These are phyloP conservation scores for Pythium scleroteichum DNA, from an alignment of 352 stramenopile genomes.

Conservation along the genomic window DNA sequence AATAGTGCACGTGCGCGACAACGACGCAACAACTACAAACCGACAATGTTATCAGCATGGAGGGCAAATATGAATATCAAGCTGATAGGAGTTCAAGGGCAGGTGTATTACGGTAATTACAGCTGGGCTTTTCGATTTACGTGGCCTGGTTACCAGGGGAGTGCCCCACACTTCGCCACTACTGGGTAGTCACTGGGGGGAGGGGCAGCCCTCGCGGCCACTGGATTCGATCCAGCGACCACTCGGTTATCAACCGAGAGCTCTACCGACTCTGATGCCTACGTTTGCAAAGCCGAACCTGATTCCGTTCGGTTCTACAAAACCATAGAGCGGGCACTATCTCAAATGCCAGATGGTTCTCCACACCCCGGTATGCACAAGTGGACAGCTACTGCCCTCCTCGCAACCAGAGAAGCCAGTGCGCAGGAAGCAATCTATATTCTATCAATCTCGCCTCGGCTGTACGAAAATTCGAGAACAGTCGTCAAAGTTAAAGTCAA, in stretches of 20 bases:
- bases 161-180: no score
- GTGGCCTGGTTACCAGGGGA: no score
- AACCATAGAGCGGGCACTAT: constrained; percentile 1
- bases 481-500: constrained; percentile 1
- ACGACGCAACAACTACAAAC: constrained; percentile 16
- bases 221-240: no score
- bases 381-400: background rate
- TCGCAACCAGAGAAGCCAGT: constrained; percentile 9
- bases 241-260: no score
- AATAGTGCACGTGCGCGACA: constrained; percentile 6
- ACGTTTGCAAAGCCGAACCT: constrained; percentile 32
- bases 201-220: no score
- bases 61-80: constrained; percentile 35
- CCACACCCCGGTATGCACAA: background rate
- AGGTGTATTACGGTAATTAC: no score
- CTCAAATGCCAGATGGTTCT: background rate
- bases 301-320: constrained; percentile 24
- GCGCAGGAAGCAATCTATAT: constrained; percentile 20
- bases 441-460: constrained; percentile 6
- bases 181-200: no score
- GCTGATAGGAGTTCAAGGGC: no score
- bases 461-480: constrained; percentile 5
- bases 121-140: no score
- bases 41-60: constrained; percentile 7
- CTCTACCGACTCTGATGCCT: constrained; percentile 28